phyloP scores from a whole-genome alignment of 2,329 filamentous ascomycete genomes.

The Biscogniauxia mediterranea region DNA sequence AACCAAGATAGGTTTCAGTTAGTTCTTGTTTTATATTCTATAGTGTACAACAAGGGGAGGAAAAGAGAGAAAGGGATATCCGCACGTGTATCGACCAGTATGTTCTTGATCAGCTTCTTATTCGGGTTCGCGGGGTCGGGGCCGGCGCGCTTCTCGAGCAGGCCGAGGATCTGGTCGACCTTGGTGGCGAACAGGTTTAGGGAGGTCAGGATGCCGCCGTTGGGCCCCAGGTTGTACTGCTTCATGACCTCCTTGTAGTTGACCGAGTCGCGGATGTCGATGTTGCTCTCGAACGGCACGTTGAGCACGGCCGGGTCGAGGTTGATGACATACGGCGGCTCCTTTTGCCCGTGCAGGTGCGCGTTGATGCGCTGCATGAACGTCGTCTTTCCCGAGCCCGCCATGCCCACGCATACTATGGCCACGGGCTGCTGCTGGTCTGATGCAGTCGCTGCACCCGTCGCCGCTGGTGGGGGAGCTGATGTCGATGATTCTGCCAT shows the following conservation, averaged over 20 bases:
- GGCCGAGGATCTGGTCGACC: constrained; percentile 86
- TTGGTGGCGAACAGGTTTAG: constrained; percentile 97
- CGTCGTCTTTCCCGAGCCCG: constrained; percentile 97
- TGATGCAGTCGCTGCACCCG: background rate
- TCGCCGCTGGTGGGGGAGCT: constrained; percentile 3
- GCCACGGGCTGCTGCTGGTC: constrained; percentile 39
- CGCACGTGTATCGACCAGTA: constrained; percentile 81
- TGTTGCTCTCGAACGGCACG: constrained; percentile 94
- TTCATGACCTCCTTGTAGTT: constrained; percentile 99
- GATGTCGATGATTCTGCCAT: background rate
- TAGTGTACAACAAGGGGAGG: no score
- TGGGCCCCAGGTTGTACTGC: constrained; percentile 95
- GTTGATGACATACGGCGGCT: constrained; percentile 92
- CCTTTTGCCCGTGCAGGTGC: constrained; percentile 76
- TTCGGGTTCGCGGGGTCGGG: constrained; percentile 60
- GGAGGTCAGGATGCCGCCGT: constrained; percentile 93
- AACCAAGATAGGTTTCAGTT: background rate
- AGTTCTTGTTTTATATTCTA: no score
- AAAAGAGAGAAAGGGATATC: background rate
- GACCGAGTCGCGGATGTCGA: constrained; percentile 97
- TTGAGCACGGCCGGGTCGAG: constrained; percentile 92
- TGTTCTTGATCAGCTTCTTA: constrained; percentile 69
- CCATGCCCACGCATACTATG: constrained; percentile 96
- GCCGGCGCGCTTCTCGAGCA: constrained; percentile 84
- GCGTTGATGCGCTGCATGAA: constrained; percentile 99